Percentiles rank a stretch among this genome's conserved stretches.
These are phyloP conservation scores for Cornus kousa DNA, from an alignment of 148 eudicot species.

Conservation along the genomic window DNA sequence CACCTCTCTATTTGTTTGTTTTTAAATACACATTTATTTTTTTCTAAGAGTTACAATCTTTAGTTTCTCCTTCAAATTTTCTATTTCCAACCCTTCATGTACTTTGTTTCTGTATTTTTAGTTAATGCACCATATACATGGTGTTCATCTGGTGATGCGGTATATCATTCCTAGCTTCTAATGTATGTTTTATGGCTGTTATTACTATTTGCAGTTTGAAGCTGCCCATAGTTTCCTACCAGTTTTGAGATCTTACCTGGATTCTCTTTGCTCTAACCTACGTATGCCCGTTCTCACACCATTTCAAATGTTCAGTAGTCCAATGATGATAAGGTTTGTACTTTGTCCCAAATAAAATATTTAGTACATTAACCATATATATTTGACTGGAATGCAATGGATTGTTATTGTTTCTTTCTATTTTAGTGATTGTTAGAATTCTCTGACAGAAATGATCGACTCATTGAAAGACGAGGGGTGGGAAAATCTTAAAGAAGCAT, in stretches of 20 bases:
- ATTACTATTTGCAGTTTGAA: slow-evolving; percentile 53
- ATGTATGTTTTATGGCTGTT: not conserved
- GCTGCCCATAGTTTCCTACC: slow-evolving; percentile 79
- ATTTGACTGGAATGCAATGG: slow-evolving; percentile 5
- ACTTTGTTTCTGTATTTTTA: not conserved
- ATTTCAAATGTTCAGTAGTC: slow-evolving; percentile 93
- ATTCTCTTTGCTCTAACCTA: not conserved
- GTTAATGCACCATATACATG: not conserved
- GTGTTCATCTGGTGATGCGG: not conserved
- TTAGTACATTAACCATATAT: not conserved
- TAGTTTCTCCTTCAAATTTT: too few relatives aligned
- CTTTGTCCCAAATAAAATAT: slow-evolving; percentile 1
- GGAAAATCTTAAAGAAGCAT: not conserved
- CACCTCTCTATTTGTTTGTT: too few relatives aligned
- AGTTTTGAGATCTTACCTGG: slow-evolving; percentile 11
- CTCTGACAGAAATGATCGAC: not conserved
- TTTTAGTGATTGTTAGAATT: not conserved
- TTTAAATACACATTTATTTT: too few relatives aligned
- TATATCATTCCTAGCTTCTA: not conserved
- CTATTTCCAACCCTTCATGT: too few relatives aligned
- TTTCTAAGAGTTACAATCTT: too few relatives aligned
- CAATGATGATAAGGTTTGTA: slow-evolving; percentile 86
- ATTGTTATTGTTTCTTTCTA: not conserved
- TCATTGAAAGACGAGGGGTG: not conserved
- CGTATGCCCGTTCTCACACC: slow-evolving; percentile 84